Evolutionary conservation across 805 yeast genomes (phyloP).

Genomic region (Zygotorulaspora florentina): DNA sequence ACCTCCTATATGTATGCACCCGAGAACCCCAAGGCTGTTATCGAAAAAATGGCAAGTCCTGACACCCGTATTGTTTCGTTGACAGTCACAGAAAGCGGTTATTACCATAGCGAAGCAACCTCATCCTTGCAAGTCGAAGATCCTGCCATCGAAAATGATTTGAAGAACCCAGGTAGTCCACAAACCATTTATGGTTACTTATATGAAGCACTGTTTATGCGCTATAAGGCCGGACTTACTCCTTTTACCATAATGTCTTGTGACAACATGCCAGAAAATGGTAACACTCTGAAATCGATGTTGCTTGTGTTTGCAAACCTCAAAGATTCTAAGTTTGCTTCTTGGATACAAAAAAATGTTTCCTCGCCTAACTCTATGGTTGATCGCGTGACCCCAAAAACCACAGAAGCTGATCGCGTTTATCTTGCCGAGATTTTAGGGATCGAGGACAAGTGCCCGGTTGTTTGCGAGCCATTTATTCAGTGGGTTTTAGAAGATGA

Average conservation of each 20-base stretch:
- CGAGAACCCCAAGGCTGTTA: slow-evolving; percentile 8
- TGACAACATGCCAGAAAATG: slow-evolving; percentile 11
- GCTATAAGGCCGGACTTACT: slow-evolving; percentile 6
- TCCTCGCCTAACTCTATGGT: slow-evolving; percentile 10
- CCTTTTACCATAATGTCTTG: slow-evolving; percentile 11
- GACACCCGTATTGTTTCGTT: slow-evolving; percentile 8
- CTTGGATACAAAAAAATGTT: slow-evolving; percentile 6
- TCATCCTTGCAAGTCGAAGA: slow-evolving; percentile 3
- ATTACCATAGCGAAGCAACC: slow-evolving; percentile 9
- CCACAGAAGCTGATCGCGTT: slow-evolving; percentile 7
- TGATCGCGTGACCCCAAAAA: slow-evolving; percentile 10
- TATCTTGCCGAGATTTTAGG: slow-evolving; percentile 5
- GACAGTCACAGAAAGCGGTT: slow-evolving; percentile 9
- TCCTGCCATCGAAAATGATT: slow-evolving; percentile 6
- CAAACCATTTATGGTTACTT: slow-evolving; percentile 6
- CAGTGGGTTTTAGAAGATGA: slow-evolving; percentile 11
- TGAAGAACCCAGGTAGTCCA: slow-evolving; percentile 4
- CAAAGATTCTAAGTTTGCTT: slow-evolving; percentile 5
- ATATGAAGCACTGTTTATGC: slow-evolving; percentile 7
- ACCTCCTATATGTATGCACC: slow-evolving; percentile 9
- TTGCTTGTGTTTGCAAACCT: slow-evolving; percentile 7
- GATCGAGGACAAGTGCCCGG: slow-evolving; percentile 8
- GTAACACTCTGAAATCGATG: slow-evolving; percentile 7
- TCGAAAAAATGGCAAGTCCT: slow-evolving; percentile 8
- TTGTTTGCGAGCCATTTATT: slow-evolving; percentile 8